Conservation (phyloP, 1,139 yeast species). For the Blastobotrys petasosporus region DNA sequence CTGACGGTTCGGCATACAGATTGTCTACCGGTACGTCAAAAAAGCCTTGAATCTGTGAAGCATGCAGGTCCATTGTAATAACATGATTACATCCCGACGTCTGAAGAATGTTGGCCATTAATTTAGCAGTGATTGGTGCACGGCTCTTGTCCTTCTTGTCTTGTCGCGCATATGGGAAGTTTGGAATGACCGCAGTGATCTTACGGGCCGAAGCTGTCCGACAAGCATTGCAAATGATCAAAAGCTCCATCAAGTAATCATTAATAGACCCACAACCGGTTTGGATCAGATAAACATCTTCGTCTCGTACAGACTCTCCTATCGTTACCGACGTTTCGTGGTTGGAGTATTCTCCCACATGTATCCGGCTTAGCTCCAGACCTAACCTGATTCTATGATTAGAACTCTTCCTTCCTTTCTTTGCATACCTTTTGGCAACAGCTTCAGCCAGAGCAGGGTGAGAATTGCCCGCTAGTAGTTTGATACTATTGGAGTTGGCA, state of each 20-base stretch:
- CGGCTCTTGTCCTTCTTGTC: conserved; percentile 94
- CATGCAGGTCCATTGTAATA: conserved; percentile 95
- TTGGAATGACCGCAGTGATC: conserved; percentile 91
- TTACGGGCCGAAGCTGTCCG: conserved; percentile 91
- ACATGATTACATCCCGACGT: conserved; percentile 97
- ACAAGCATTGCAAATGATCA: conserved; percentile 92
- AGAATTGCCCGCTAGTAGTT: conserved; percentile 82
- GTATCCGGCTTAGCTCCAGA: conserved; percentile 36
- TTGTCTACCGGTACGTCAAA: conserved; percentile 95
- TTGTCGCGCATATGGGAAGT: conserved; percentile 97
- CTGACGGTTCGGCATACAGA: conserved; percentile 91
- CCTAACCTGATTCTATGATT: conserved; percentile 32
- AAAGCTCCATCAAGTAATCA: conserved; percentile 77
- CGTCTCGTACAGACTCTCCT: conserved; percentile 94
- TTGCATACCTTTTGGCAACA: conserved; percentile 48
- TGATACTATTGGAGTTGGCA: conserved; percentile 49
- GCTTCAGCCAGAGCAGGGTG: conserved; percentile 81
- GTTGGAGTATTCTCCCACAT: conserved; percentile 43
- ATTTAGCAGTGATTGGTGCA: conserved; percentile 94
- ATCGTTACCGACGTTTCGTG: conserved; percentile 88
- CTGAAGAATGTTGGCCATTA: conserved; percentile 89
- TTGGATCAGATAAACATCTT: conserved; percentile 81
- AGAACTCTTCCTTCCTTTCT: neutral
- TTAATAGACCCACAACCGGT: conserved; percentile 87
- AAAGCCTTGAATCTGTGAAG: conserved; percentile 99